Evolutionary conservation across 257 asterid genomes (phyloP), one percentile per base, ranked within the genome.

Genomic region (Sherardia arvensis): DNA sequence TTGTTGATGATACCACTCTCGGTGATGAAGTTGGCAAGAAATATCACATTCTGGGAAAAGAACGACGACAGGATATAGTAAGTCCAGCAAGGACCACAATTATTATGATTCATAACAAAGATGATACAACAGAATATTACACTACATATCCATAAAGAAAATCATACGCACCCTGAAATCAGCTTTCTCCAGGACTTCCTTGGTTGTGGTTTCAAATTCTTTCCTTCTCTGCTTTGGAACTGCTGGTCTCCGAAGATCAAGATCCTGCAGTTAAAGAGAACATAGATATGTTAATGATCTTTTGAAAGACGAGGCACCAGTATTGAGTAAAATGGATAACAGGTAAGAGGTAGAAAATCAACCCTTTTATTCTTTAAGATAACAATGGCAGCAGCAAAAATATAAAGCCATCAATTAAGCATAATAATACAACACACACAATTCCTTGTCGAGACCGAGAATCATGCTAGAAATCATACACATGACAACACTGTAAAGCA

Each of bases 81-180:
- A 66, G 17, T 59, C 29, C 53, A 27, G 20, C 56, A 18, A 21
- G 20, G 14, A 49, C 20, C 6, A 17, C 51, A 15, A 4, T 43
- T 43, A 49, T 49, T 5, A 49, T 18, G 20, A 38, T 8, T 48
- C 54, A 48, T 20, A 48, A 18, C 14, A 38, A 38, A 14, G 11
- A 40, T 21, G 51, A 62, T 61, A 45, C 61, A 61, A 5, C 25
- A 30, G 12, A 58, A 58, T 58, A 28, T 4, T 11, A 29, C n/a
- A 12, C 62, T 28, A 63, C 71, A 17, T 59, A 68, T 8, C 54
- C 8, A 58, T 21, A 65, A 63, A 62, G 34, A 21, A 61, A 66
- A 26, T 32, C 45, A 75, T 48, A 27, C 85, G 8, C 62, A 93
- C 99, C 97, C 99, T 84, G 87, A 93, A 93, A 84, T 93, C 99